phyloP scores from a whole-genome alignment of 2,329 filamentous ascomycete genomes.

The Zymoseptoria pseudotritici region DNA sequence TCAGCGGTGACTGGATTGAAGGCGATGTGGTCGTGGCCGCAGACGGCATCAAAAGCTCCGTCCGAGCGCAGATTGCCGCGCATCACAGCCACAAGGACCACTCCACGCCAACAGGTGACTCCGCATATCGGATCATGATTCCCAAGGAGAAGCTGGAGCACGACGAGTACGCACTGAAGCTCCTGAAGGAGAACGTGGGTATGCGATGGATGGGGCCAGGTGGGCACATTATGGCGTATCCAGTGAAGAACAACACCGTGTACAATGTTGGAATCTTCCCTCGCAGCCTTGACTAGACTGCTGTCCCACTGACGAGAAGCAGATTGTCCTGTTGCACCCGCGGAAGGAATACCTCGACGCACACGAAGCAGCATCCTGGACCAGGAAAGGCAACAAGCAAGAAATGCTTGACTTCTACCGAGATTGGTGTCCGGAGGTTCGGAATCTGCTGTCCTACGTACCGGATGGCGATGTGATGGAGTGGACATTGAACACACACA shows the following conservation, averaged over 20 bases:
- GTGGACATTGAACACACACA: conserved; percentile 33
- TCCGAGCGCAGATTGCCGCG: conserved; percentile 38
- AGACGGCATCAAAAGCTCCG: conserved; percentile 48
- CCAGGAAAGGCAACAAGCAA: conserved; percentile 53
- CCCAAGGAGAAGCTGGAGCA: conserved; percentile 38
- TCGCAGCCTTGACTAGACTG: neutral
- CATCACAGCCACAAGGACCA: conserved; percentile 33
- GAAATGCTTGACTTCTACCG: conserved; percentile 55
- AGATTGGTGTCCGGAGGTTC: conserved; percentile 55
- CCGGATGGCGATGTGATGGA: conserved; percentile 44
- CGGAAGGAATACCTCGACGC: conserved; percentile 2
- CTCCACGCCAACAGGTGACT: conserved; percentile 44
- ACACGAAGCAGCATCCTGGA: conserved; percentile 47
- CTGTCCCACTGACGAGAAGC: neutral
- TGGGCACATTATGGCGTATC: conserved; percentile 15
- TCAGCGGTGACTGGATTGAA: conserved; percentile 24
- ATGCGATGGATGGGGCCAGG: conserved; percentile 13
- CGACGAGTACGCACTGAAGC: conserved; percentile 24
- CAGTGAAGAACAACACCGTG: conserved; percentile 9
- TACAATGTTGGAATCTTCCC: conserved; percentile 5
- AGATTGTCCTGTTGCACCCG: conserved; percentile 14
- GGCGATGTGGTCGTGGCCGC: conserved; percentile 47
- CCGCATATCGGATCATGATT: conserved; percentile 50
- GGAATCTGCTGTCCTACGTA: conserved; percentile 53
- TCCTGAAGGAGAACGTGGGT: conserved; percentile 6